Evolutionary conservation across 1,284 basidiomycete species (phyloP).

Genomic region (Puccinia novopanici): DNA sequence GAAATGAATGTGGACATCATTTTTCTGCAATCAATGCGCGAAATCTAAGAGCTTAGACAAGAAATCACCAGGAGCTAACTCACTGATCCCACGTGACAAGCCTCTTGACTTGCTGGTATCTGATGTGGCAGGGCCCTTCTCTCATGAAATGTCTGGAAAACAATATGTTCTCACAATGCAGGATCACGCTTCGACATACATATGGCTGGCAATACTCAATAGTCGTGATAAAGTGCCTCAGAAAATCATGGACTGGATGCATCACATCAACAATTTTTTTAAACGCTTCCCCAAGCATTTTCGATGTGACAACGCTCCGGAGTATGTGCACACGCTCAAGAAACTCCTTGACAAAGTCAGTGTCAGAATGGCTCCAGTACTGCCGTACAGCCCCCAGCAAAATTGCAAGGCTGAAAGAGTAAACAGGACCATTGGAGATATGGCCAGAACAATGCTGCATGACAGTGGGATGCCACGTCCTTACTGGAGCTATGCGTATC

Average conservation of each 20-base stretch:
- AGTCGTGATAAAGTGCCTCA: too few relatives aligned
- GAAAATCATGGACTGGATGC: too few relatives aligned
- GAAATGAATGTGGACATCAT: not conserved
- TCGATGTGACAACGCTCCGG: too few relatives aligned
- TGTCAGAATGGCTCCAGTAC: not conserved
- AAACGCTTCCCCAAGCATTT: too few relatives aligned
- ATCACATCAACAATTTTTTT: too few relatives aligned
- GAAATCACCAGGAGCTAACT: not conserved
- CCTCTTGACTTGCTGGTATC: too few relatives aligned
- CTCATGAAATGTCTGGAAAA: not conserved
- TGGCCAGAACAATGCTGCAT: not conserved
- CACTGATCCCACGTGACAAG: not conserved
- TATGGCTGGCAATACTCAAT: not conserved
- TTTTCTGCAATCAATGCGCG: constrained; percentile 16
- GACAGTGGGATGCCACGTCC: not conserved
- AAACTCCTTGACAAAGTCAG: not conserved
- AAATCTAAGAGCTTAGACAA: not conserved
- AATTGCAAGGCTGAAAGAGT: constrained; percentile 14
- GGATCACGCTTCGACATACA: constrained; percentile 12
- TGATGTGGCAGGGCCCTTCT: too few relatives aligned
- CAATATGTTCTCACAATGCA: too few relatives aligned
- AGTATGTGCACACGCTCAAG: not conserved
- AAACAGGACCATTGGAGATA: not conserved
- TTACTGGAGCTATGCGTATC: constrained; percentile 14
- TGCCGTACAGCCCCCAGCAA: not conserved